These are phyloP conservation scores for Solanum neorickii DNA, from an alignment of 257 asterid genomes.

Conservation along the genomic window DNA sequence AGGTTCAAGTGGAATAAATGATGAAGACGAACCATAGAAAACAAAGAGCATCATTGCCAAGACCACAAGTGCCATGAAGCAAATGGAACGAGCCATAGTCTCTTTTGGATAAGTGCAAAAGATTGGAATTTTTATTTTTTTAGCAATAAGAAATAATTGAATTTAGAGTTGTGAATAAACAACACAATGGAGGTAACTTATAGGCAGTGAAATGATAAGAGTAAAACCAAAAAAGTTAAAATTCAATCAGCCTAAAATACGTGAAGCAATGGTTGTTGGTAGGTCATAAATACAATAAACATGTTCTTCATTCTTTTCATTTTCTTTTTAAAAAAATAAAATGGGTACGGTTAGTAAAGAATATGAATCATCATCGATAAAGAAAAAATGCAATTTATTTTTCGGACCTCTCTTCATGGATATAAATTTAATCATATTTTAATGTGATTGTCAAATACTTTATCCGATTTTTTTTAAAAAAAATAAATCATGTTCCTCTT, in stretches of 20 bases:
- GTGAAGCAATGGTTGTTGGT: background rate
- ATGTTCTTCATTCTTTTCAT: background rate
- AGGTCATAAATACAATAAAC: background rate
- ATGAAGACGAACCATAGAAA: too few relatives aligned
- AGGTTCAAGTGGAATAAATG: too few relatives aligned
- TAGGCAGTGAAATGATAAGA: background rate
- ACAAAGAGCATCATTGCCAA: too few relatives aligned
- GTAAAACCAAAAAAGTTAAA: too few relatives aligned
- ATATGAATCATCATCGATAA: too few relatives aligned
- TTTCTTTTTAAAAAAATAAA: too few relatives aligned
- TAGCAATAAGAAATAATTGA: background rate
- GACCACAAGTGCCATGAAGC: too few relatives aligned
- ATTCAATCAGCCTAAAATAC: background rate
- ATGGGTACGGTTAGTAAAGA: too few relatives aligned
- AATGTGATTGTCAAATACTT: background rate
- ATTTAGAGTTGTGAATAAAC: background rate
- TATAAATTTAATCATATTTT: background rate
- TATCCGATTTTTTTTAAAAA: too few relatives aligned
- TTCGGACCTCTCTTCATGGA: background rate
- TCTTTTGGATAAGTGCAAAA: too few relatives aligned
- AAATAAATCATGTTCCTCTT: too few relatives aligned
- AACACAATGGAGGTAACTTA: background rate
- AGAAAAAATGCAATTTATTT: background rate
- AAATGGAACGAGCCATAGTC: too few relatives aligned
- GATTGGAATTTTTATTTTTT: background rate